These are phyloP conservation scores for Mercurialis annua DNA, from an alignment of 345 rosid genomes.

Conservation along the genomic window DNA sequence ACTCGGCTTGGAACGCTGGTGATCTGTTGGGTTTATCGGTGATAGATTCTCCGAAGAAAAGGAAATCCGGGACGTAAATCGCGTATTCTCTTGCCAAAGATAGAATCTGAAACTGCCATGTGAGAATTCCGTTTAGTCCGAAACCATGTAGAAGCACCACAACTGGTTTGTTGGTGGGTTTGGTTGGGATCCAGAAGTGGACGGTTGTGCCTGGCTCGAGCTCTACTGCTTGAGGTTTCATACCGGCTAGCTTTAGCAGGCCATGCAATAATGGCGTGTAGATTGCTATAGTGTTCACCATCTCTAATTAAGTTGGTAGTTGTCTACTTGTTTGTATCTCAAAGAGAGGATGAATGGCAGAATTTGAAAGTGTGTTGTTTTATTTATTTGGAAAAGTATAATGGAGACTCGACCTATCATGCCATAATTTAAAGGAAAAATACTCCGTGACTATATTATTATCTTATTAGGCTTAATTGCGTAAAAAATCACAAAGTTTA, in stretches of 20 bases:
- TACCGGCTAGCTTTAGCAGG: slow-evolving; percentile 4
- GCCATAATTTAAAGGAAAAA: too few relatives aligned
- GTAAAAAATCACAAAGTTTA: too few relatives aligned
- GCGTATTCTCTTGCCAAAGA: slow-evolving; percentile 29
- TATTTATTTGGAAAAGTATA: too few relatives aligned
- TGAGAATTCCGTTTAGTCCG: slow-evolving; percentile 27
- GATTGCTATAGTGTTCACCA: neutral
- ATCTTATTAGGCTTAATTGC: too few relatives aligned
- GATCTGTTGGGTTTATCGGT: slow-evolving; percentile 28
- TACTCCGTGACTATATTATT: too few relatives aligned
- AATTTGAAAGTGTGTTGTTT: too few relatives aligned
- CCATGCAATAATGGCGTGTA: slow-evolving; percentile 2
- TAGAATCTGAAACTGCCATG: slow-evolving; percentile 44
- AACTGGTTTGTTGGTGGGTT: slow-evolving; percentile 21
- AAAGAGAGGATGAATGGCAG: too few relatives aligned
- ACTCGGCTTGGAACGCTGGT: slow-evolving; percentile 43
- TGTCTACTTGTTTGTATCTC: neutral
- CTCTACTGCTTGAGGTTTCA: slow-evolving; percentile 7
- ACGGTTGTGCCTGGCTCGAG: slow-evolving; percentile 14
- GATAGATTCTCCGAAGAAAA: slow-evolving; percentile 46
- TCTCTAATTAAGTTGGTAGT: neutral
- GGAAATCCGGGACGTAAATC: slow-evolving; percentile 46
- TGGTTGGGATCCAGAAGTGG: slow-evolving; percentile 22
- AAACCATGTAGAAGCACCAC: slow-evolving; percentile 47
- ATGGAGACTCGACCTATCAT: too few relatives aligned